phyloP scores from a whole-genome alignment of 805 yeast species.

The Myxozyma sirexii region DNA sequence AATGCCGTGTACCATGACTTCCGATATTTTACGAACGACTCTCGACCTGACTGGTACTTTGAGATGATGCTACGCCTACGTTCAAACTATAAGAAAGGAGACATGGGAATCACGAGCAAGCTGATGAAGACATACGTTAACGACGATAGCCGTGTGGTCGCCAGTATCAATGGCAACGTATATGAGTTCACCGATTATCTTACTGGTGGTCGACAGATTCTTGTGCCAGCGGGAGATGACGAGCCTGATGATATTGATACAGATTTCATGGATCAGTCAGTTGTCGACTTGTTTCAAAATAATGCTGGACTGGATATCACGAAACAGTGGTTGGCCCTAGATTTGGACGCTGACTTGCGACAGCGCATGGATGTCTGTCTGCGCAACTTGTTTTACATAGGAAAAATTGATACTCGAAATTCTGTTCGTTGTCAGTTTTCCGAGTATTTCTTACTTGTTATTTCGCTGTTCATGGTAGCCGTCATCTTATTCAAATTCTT shows the following conservation, averaged over 20 bases:
- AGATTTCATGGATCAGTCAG: constrained; percentile 40
- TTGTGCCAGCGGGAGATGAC: constrained; percentile 39
- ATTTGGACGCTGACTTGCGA: constrained; percentile 35
- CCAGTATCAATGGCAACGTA: constrained; percentile 44
- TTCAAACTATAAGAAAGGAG: constrained; percentile 43
- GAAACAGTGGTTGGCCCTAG: constrained; percentile 37
- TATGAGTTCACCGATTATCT: constrained; percentile 46
- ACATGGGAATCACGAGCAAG: constrained; percentile 45
- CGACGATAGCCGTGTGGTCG: constrained; percentile 41
- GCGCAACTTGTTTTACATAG: constrained; percentile 46
- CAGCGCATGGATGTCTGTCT: constrained; percentile 43
- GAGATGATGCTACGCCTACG: constrained; percentile 45
- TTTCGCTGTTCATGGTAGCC: constrained; percentile 45
- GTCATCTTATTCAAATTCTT: constrained; percentile 45
- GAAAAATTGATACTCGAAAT: constrained; percentile 46
- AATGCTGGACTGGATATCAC: constrained; percentile 45
- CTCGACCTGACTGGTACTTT: constrained; percentile 49
- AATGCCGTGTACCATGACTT: constrained; percentile 49
- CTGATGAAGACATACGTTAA: constrained; percentile 40
- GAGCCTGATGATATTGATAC: constrained; percentile 37
- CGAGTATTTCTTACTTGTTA: constrained; percentile 47
- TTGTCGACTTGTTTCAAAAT: constrained; percentile 43
- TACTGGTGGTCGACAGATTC: constrained; percentile 42
- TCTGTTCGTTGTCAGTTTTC: constrained; percentile 47
- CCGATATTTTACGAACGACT: constrained; percentile 45